Evolutionary conservation across 768 basidiomycete species (phyloP).

Genomic region (Termitomyces sp.): DNA sequence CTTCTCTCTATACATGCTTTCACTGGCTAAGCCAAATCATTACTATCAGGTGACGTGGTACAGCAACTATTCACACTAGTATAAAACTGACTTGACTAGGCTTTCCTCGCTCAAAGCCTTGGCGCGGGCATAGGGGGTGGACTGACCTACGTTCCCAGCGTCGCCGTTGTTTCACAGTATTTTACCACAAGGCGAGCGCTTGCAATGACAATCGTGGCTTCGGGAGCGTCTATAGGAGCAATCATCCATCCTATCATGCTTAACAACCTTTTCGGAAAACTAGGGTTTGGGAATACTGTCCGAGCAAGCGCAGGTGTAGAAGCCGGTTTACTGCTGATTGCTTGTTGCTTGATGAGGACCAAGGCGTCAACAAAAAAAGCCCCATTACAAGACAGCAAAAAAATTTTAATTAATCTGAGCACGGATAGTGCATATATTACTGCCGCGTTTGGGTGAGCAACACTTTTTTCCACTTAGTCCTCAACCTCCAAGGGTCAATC

Average conservation of each 20-base stretch:
- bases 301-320: conserved; percentile 36
- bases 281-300: conserved; percentile 39
- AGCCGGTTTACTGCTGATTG: conserved; percentile 31
- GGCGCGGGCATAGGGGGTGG: conserved; percentile 37
- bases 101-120: conserved; percentile 38
- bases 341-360: conserved; percentile 34
- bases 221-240: conserved; percentile 41
- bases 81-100: background rate
- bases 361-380: conserved; percentile 22
- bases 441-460: conserved; percentile 11
- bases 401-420: conserved; percentile 7
- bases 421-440: conserved; percentile 14
- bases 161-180: conserved; percentile 40
- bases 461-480: background rate
- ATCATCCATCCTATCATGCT: background rate
- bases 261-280: conserved; percentile 4
- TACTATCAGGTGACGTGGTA: conserved; percentile 33
- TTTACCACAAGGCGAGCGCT: conserved; percentile 37
- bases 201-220: conserved; percentile 41
- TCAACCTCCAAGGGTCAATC: background rate
- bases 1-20: conserved; percentile 41
- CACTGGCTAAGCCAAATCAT: conserved; percentile 33
- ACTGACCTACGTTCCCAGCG: conserved; percentile 37
- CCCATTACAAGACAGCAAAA: background rate
- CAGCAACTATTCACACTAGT: too few species aligned